These are phyloP conservation scores for Verbascum thapsus DNA, from an alignment of 257 asterid genomes.

Conservation along the genomic window DNA sequence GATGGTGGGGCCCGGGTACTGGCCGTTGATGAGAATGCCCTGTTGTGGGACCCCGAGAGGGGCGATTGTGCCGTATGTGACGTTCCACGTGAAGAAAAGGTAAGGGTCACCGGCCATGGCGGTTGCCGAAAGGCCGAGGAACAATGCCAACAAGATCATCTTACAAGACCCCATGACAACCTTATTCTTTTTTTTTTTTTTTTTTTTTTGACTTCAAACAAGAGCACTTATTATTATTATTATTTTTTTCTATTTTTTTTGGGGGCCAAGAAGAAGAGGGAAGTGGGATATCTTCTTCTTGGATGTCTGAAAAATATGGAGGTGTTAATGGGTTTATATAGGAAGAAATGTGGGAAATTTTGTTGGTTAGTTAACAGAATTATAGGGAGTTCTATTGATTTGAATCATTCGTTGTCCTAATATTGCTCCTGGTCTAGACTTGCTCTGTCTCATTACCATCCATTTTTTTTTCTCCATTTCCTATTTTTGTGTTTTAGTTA, in stretches of 20 bases:
- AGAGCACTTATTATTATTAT: background rate
- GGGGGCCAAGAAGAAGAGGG: constrained; percentile 33
- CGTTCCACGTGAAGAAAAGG: constrained; percentile 44
- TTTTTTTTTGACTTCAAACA: background rate
- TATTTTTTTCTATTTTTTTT: constrained; percentile 1
- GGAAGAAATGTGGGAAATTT: background rate
- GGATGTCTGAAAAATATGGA: too few species aligned
- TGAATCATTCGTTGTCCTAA: background rate
- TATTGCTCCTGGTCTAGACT: too few species aligned
- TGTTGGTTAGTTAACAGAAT: constrained; percentile 5
- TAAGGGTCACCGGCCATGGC: constrained; percentile 54
- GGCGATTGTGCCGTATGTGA: constrained; percentile 49
- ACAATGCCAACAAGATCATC: constrained; percentile 30
- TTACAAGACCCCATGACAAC: constrained; percentile 12
- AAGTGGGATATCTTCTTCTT: constrained; percentile 27
- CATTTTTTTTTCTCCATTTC: background rate
- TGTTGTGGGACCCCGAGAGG: constrained; percentile 59
- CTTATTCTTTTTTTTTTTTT: background rate
- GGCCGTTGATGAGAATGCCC: constrained; percentile 59
- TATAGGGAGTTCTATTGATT: background rate
- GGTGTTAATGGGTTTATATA: background rate
- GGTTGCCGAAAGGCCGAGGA: constrained; percentile 37
- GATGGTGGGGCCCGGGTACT: constrained; percentile 54
- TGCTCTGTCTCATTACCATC: too few species aligned
- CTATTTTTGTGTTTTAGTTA: too few species aligned